Conservation (phyloP, 1,139 yeast species). For the Lodderomyces oxycetoniae region DNA sequence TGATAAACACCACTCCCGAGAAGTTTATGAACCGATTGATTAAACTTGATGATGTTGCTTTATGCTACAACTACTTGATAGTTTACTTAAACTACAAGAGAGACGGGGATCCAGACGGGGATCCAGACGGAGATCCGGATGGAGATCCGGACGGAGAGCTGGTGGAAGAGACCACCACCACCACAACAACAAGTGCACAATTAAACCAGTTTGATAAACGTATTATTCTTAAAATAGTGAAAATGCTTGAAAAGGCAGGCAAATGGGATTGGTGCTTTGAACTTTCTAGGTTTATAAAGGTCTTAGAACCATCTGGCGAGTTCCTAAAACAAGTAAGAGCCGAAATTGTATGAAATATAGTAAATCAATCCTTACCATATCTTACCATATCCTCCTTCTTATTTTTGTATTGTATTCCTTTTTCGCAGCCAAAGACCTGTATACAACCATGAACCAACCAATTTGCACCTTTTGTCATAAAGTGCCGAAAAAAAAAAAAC, state of each 20-base stretch:
- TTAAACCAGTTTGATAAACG: slow-evolving; percentile 29
- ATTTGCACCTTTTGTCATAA: slow-evolving; percentile 19
- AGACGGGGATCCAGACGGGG: slow-evolving; percentile 22
- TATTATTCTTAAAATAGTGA: slow-evolving; percentile 33
- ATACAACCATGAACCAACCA: slow-evolving; percentile 24
- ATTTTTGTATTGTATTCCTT: background rate
- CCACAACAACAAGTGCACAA: slow-evolving; percentile 8
- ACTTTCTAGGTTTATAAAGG: slow-evolving; percentile 41
- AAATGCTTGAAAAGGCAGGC: slow-evolving; percentile 27
- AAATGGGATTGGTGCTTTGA: slow-evolving; percentile 47
- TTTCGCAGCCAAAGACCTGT: slow-evolving; percentile 8
- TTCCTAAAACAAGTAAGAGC: slow-evolving; percentile 20
- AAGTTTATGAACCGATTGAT: slow-evolving; percentile 38
- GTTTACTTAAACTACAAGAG: slow-evolving; percentile 40
- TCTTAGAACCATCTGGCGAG: slow-evolving; percentile 37
- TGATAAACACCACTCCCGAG: slow-evolving; percentile 34
- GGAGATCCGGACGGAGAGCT: background rate
- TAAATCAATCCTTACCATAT: background rate
- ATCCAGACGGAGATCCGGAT: slow-evolving; percentile 1
- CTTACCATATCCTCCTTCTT: background rate
- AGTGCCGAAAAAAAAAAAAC: slow-evolving; percentile 4
- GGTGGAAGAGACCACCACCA: background rate
- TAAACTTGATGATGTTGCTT: slow-evolving; percentile 30
- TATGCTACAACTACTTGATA: slow-evolving; percentile 41
- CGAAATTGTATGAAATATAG: background rate